Evolutionary conservation across 768 basidiomycete species (phyloP), one percentile per base, ranked within the genome.

Genomic region (Pleurotus sapidus): DNA sequence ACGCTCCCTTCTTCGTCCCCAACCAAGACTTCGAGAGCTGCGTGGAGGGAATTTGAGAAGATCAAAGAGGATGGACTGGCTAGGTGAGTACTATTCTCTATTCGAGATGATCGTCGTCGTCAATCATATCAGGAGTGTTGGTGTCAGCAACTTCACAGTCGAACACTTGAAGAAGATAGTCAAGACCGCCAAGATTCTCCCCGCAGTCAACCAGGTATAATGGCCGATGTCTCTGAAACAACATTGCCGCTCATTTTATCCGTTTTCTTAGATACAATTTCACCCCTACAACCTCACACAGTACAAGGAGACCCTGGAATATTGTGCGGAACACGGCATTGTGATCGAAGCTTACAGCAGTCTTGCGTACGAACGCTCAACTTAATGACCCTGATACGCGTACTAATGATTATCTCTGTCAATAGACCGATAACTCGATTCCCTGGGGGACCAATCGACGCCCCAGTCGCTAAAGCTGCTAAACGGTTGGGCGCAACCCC

Each of bases 151-250:
- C 69, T 89, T 86, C 67, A 66, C 64, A 3, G 60, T 87, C 30
- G 66, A 74, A 1, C 69, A 84, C 48, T 73, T 91, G 15, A 72
- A 87, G 63, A 67, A 67, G 3, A 59, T 90, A 3, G 54, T 84
- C 53, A 80, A 79, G 61, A 65, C 68, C 0, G 84, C 84, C 0
- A 74, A 70, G 37, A 69, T 86, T 61, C 81, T 77, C 38, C 89
- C 89, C 3, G 85, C 82, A 1, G 87, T 87, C 40, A 89, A 92
- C 64, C 89, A 91, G 74, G 88, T 84, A n/a, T 3, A 7, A 39
- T n/a, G 4, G 15, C 2, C 20, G 12, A 38, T 11, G 42, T 25
- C 23, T 23, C 3, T 0, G n/a, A 8, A 3, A 0, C 12, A 7
- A 11, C 27, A 30, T 9, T 7, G 30, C 30, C 30, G 8, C 30